Evolutionary conservation across 768 basidiomycete species (phyloP).

Genomic region (Rhodotorula toruloides): DNA sequence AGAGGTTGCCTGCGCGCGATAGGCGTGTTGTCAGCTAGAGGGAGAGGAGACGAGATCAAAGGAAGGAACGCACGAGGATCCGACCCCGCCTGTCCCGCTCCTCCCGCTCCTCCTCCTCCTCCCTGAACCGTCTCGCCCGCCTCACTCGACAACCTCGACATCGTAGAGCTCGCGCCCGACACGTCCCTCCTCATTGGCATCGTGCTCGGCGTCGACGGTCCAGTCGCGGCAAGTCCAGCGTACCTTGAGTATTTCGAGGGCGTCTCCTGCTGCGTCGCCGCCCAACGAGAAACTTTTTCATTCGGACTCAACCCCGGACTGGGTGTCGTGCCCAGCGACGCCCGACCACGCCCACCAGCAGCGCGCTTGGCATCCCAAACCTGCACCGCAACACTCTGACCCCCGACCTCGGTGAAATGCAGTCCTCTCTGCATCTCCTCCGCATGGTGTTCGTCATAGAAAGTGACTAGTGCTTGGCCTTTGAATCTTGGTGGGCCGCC

Average conservation of each 20-base stretch:
- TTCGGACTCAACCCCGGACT: too few relatives aligned
- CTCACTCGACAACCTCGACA: background rate
- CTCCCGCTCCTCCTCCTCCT: background rate
- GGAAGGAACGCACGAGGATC: constrained; percentile 23
- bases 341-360: too few relatives aligned
- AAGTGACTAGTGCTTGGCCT: constrained; percentile 23
- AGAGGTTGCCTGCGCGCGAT: constrained; percentile 56
- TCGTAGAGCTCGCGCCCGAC: background rate
- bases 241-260: background rate
- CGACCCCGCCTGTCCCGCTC: background rate
- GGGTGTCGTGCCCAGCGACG: too few relatives aligned
- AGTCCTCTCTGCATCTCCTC: constrained; percentile 11
- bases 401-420: constrained; percentile 32
- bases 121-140: background rate
- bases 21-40: constrained; percentile 88
- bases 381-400: constrained; percentile 21
- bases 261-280: too few relatives aligned
- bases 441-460: constrained; percentile 45
- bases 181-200: background rate
- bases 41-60: too few relatives aligned
- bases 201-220: background rate
- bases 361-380: constrained; percentile 17
- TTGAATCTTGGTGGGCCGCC: constrained; percentile 13
- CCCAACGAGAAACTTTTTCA: too few relatives aligned
- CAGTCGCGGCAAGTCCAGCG: background rate